Percentiles rank a stretch among this genome's conserved stretches.
These are phyloP conservation scores for Fimicolochytrium jonesii DNA, from an alignment of 192 early-diverging fungal genomes.

Conservation along the genomic window DNA sequence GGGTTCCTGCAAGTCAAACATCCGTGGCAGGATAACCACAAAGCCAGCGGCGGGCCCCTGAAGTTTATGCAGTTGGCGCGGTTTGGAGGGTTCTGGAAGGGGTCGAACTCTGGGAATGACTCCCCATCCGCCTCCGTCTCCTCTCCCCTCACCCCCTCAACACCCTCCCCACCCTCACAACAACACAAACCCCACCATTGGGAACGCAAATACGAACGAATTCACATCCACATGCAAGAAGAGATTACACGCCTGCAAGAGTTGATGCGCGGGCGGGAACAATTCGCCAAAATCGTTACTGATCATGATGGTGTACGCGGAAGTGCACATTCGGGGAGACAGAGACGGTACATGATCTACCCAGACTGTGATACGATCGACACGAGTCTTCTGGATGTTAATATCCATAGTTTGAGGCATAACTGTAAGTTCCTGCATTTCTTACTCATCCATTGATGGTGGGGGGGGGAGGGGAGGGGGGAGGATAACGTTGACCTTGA, in stretches of 20 bases:
- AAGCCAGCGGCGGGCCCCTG: neutral
- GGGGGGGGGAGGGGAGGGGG: no score
- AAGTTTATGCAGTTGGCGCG: neutral
- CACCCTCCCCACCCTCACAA: no score
- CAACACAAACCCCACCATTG: no score
- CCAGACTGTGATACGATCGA: constrained; percentile 1
- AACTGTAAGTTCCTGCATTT: constrained; percentile 1
- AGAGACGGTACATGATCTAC: neutral
- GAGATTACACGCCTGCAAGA: neutral
- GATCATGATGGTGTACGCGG: neutral
- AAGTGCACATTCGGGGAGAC: neutral
- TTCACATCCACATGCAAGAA: neutral
- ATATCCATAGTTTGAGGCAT: constrained; percentile 8
- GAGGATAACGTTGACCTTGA: no score
- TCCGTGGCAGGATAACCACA: neutral
- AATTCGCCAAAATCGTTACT: neutral
- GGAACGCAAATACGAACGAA: neutral
- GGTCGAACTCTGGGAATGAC: no score
- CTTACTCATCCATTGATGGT: neutral
- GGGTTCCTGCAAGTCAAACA: neutral
- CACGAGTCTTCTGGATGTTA: constrained; percentile 4
- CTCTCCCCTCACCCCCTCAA: no score
- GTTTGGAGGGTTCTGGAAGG: neutral
- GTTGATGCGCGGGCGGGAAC: neutral
- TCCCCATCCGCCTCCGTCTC: no score